Conservation (phyloP, 2,329 filamentous ascomycete species). For the Helotiales sp. region DNA sequence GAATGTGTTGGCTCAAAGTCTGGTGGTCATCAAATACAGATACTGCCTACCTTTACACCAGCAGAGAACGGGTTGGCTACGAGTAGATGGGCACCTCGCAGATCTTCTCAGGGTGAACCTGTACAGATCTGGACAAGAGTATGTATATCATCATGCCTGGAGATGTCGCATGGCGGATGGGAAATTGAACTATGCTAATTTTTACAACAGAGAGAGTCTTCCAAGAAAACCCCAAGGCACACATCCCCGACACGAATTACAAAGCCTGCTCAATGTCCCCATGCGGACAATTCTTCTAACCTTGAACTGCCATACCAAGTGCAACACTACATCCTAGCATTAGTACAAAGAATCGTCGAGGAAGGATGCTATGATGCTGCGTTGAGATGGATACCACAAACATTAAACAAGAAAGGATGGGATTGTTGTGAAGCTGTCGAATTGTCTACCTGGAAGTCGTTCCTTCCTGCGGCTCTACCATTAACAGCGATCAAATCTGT, state of each 20-base stretch:
- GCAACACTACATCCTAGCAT: constrained; percentile 34
- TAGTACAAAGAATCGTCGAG: constrained; percentile 34
- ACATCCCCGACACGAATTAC: background rate
- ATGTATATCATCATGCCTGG: background rate
- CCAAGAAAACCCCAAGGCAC: background rate
- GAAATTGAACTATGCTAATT: background rate
- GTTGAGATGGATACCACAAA: constrained; percentile 29
- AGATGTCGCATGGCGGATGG: background rate
- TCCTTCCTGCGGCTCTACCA: constrained; percentile 26
- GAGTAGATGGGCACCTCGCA: constrained; percentile 32
- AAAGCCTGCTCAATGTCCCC: background rate
- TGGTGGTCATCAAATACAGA: background rate
- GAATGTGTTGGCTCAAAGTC: background rate
- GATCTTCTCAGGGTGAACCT: constrained; percentile 4
- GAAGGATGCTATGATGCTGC: constrained; percentile 35
- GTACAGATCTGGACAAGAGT: constrained; percentile 29
- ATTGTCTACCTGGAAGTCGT: constrained; percentile 30
- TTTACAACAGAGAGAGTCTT: background rate
- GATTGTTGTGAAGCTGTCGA: constrained; percentile 34
- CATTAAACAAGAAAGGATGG: constrained; percentile 26
- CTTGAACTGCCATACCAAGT: constrained; percentile 36
- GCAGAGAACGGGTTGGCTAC: constrained; percentile 40
- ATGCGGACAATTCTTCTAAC: constrained; percentile 12
- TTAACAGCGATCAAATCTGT: constrained; percentile 20
- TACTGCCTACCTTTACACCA: background rate